Base-by-base conservation (phyloP, 352 stramenopile species). In the Globisporangium cylindrosporum region DNA sequence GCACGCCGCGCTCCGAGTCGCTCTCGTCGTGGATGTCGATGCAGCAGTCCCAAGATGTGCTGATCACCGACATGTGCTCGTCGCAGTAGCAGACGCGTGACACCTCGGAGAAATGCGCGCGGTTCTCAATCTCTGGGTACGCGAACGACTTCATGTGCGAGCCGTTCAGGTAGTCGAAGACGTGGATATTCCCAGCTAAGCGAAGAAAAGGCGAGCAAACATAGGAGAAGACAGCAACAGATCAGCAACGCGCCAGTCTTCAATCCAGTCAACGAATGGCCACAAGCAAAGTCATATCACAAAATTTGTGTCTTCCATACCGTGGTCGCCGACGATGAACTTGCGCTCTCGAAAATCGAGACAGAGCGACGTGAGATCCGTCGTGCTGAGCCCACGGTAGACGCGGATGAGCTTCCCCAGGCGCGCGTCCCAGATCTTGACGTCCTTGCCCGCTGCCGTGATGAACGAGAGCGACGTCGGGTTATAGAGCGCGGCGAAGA, bases 141-240 rank as follows among this genome's bases (percentile, higher is more conserved):
- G 79, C 81, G 59, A 92, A 96, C 9, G 81, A 88, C 73, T 97
- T 96, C 89, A 97, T 96, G 29, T 90, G 79, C 22, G 80, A 82
- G 20, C 89, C 90, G 57, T 95, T 97, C 48, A 96, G 73, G 72
- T 96, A 97, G 72, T 96, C 85, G 57, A 90, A 94, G n/a, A 92
- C 82, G 20, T 91, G 75, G 38, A 95, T 84, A 49, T 84, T 81
- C 25, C 90, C 90, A 8, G 70, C 75, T 88, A 48, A 15, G 64
- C 54, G 14, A 62, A 25, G 8, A 15, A 68, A 38, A 48, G 41
- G 15, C 14, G 41, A 49, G 41, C 41, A 46, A 46, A 6, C 41
- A 48, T 48, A n/a, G 15, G 15, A 49, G 15, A 51, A 24, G 12
- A 46, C 43, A 24, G 10, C 18, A 51, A 51, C 5, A 49, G n/a